Percentiles rank a stretch among this genome's conserved stretches.
phyloP scores from a whole-genome alignment of 129 eudicot species.

The Flaveria brownii region DNA sequence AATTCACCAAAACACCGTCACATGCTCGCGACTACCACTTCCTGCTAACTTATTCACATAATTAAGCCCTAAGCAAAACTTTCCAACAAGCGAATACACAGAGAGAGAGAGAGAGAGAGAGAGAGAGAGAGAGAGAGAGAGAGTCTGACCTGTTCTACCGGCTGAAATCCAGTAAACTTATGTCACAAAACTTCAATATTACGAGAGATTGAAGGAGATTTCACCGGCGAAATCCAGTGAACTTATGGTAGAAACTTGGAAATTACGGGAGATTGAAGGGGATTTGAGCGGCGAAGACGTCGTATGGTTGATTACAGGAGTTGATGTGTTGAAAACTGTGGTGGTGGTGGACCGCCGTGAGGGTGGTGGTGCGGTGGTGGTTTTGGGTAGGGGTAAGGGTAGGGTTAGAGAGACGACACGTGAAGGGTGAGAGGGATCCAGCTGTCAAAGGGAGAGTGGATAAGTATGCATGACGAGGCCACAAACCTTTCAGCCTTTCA shows the following conservation, averaged over 20 bases:
- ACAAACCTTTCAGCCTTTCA: constrained; percentile 15
- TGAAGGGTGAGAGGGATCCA: constrained; percentile 50
- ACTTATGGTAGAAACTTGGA: constrained; percentile 2
- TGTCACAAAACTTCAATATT: background rate
- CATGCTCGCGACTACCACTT: background rate
- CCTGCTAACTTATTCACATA: background rate
- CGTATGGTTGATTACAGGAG: background rate
- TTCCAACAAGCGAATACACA: background rate
- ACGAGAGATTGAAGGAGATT: constrained; percentile 22
- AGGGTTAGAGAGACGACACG: constrained; percentile 69
- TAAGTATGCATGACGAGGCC: constrained; percentile 53
- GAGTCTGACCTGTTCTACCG: constrained; percentile 36
- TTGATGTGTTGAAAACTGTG: background rate
- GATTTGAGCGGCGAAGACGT: constrained; percentile 17
- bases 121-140: constrained; percentile 22
- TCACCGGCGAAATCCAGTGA: constrained; percentile 19
- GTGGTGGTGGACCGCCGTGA: constrained; percentile 27
- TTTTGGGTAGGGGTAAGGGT: constrained; percentile 23
- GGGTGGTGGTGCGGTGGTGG: constrained; percentile 33
- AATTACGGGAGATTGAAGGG: constrained; percentile 6
- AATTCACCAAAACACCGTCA: constrained; percentile 6
- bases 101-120: background rate
- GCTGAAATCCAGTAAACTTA: constrained; percentile 19
- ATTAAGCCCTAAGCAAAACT: background rate
- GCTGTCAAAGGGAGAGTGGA: constrained; percentile 50